Percentiles rank a stretch among this genome's conserved stretches.
Evolutionary conservation across 2,329 filamentous ascomycete species (phyloP).

Genomic region (Arthrobotrys iridis): DNA sequence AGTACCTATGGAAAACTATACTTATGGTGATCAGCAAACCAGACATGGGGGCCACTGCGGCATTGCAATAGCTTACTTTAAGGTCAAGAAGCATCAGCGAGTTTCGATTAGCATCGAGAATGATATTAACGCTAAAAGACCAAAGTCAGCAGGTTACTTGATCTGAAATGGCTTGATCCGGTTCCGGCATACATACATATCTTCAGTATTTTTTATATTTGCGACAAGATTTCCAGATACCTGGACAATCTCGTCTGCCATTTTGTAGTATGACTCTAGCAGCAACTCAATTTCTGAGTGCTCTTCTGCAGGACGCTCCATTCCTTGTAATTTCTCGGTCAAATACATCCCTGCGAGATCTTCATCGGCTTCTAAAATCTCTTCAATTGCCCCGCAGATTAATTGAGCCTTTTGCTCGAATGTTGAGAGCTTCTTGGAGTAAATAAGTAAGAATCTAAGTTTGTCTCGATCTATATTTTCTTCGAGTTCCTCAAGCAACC

Average conservation of each 20-base stretch:
- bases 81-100: constrained; percentile 96
- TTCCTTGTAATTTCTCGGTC: constrained; percentile 82
- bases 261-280: constrained; percentile 95
- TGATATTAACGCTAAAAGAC: constrained; percentile 80
- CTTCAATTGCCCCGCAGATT: constrained; percentile 92
- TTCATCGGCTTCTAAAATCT: constrained; percentile 94
- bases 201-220: constrained; percentile 96
- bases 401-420: constrained; percentile 97
- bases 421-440: constrained; percentile 93
- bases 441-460: constrained; percentile 85
- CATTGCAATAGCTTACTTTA: constrained; percentile 64
- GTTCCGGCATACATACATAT: constrained; percentile 74
- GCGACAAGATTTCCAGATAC: constrained; percentile 91
- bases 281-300: constrained; percentile 98
- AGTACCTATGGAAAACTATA: constrained; percentile 84
- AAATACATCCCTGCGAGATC: constrained; percentile 95
- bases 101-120: constrained; percentile 97
- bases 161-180: not conserved
- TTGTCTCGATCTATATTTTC: constrained; percentile 97
- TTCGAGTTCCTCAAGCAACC: constrained; percentile 87
- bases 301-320: constrained; percentile 79
- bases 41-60: not conserved
- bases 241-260: constrained; percentile 97
- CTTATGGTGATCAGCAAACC: not conserved
- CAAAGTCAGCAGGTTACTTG: not conserved